Percentiles rank a stretch among this genome's conserved stretches.
Evolutionary conservation across 768 basidiomycete species (phyloP).

Genomic region (Trametes punicea): DNA sequence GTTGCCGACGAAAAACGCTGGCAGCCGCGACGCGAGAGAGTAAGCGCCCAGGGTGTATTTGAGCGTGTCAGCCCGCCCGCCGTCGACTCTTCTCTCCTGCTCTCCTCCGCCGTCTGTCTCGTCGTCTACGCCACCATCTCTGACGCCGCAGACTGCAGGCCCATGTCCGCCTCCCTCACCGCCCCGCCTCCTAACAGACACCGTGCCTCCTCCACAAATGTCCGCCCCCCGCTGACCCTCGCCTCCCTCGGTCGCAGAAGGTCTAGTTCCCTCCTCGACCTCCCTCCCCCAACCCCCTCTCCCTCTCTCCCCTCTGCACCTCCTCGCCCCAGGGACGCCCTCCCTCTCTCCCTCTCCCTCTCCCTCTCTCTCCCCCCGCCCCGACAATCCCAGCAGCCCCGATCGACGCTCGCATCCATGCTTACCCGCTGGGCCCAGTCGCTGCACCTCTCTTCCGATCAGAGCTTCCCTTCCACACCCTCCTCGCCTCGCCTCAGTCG

Average conservation of each 20-base stretch:
- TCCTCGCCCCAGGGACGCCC: conserved; percentile 9
- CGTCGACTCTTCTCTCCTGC: neutral
- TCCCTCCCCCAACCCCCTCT: conserved; percentile 26
- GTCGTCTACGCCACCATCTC: neutral
- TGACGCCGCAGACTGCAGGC: neutral
- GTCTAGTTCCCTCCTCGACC: conserved; percentile 29
- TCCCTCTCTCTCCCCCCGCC: conserved; percentile 31
- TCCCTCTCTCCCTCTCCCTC: conserved; percentile 37
- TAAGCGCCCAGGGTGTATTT: conserved; percentile 14
- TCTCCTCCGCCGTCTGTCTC: neutral
- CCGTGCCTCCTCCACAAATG: conserved; percentile 58
- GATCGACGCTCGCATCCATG: conserved; percentile 38
- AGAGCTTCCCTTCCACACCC: conserved; percentile 39
- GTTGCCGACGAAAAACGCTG: conserved; percentile 5
- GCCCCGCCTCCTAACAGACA: conserved; percentile 45
- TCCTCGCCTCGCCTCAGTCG: conserved; percentile 43
- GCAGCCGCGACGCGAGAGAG: neutral
- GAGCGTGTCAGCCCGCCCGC: conserved; percentile 6
- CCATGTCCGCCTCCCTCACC: conserved; percentile 29
- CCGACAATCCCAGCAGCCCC: conserved; percentile 16
- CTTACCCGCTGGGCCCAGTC: conserved; percentile 51
- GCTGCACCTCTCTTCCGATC: conserved; percentile 45
- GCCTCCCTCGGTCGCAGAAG: conserved; percentile 44
- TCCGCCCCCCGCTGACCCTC: conserved; percentile 50
- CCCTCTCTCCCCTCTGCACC: conserved; percentile 12